Base-by-base conservation (phyloP, 2,329 filamentous ascomycete genomes). In the Fonsecaea pedrosoi region DNA sequence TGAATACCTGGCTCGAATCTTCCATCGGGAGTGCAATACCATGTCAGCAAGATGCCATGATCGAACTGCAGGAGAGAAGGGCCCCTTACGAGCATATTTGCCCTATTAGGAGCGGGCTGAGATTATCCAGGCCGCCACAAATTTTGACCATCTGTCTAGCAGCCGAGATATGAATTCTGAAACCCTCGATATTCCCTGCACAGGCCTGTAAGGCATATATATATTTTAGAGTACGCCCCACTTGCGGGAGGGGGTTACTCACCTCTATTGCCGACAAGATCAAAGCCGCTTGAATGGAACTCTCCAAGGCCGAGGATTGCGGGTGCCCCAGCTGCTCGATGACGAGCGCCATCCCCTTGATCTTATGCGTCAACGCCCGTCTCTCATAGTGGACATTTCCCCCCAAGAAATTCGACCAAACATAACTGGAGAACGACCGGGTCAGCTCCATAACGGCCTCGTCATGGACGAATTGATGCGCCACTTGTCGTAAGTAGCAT, bases 61-160 rank as follows among this genome's bases (percentile, higher is more conserved):
- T 25, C 18, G 1, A 50, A 10, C 9, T 9, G 9, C 18, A 12
- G 18, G 4, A 15, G 7, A 40, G n/a, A 7, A 1, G 37, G 40
- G 34, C 40, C 13, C 38, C 54, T 40, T 57, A 57, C 54, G 34
- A 57, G 54, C 54, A 57, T 37, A 57, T 57, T 40, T 57, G 54
- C 34, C 54, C 38, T 57, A 38, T 3, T 7, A 57, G 34, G 15
- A 57, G 15, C 4, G 54, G 34, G 34, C 38, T 30, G 34, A 57
- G 10, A 38, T 18, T 38, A 2, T 57, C 54, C 13, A 57, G 25
- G 54, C 54, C 54, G 38, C 54, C 54, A 18, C 54, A 32, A 10
- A 57, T 37, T 57, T 57, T 57, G 34, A 57, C 38, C 54, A 57
- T 57, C n/a, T 25, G 38, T 2, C 54, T 37, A 7, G 54, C 54